Evolutionary conservation across 768 basidiomycete species (phyloP), one percentile per base, ranked within the genome.

Genomic region (Tulasnella sp.): DNA sequence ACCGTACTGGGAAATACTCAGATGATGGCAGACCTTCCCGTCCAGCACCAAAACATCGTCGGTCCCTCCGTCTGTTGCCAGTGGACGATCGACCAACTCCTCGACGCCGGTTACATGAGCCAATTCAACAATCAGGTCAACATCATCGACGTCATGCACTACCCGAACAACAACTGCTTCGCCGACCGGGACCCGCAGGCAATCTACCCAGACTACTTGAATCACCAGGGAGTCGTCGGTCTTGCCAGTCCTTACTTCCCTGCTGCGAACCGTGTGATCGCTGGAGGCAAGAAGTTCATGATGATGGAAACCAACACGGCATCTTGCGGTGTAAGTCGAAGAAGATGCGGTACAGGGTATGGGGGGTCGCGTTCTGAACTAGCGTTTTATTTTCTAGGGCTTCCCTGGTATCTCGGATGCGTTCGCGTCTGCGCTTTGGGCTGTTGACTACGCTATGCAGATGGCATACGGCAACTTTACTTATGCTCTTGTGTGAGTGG

Each of bases 241-340:
- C 27, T 77, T 5, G 58, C 56, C 76, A 77, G 76, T 34, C 76
- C 76, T 24, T 77, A 77, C 56, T 62, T 77, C 76, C 14, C 31
- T 40, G 56, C 58, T 42, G 76, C 56, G 16, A 39, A 68, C 31
- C 7, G 85, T 42, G 84, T 85, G 2, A 87, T 89, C 81, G 78
- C 80, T 27, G 81, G 81, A n/a, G 83, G 84, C 36, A 85, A 85
- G 79, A 87, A 87, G 31, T 84, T 92, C 48, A 81, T 91, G 76
- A 92, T 93, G 91, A 88, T 92, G 81, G 92, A 93, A 84, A 92
- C 90, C 8, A 92, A 88, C 81, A 87, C 88, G 21, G 89, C 88
- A 0, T 87, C 86, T 62, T 90, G 89, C 83, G 88, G 88, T 78
- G 89, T 89, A 46, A 34, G 73, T 74, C 27, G 36, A n/a, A 34